Evolutionary conservation across 1,284 basidiomycete genomes (phyloP), one percentile per base, ranked within the genome.

Genomic region (Ceratorhiza oryzae-sativae): DNA sequence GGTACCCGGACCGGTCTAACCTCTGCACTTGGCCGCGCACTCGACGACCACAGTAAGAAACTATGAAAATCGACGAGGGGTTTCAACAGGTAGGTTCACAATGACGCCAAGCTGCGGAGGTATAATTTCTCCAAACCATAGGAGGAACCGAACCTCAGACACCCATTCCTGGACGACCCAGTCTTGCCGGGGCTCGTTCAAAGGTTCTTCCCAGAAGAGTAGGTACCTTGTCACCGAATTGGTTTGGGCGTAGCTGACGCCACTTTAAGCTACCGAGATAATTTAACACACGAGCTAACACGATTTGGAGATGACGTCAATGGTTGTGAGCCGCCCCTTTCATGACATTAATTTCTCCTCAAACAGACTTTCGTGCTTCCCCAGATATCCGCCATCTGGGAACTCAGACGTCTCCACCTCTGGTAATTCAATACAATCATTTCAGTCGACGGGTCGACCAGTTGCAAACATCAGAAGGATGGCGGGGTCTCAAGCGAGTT

Each of bases 401-500:
- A 32, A 30, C 49, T n/a, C 25, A 23, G 9, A 18, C 32, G 25
- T 42, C 45, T 5, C 30, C 49, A 8, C 88, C 89, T 0, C 81
- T 78, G 13, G 77, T 91, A 23, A 82, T 83, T 0, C 90, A 91
- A 77, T 91, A 90, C 76, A 82, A 90, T 75, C 86, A 90, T 74
- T 91, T 87, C 87, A 90, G 89, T 0, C 82, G 82, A 53, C 84
- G 89, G 9, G 80, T 91, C 3, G 90, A 92, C 77, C 79, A 81
- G 1, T 83, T 93, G 0, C 82, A 87, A 59, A 90, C 88, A 0
- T 88, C 87, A 13, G 88, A 91, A 77, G 88, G 86, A 0, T 92
- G 90, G 90, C 83, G 88, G 41, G 85, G 83, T 27, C 83, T 95
- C 77, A 92, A 90, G 79, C 87, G 86, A 30, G 81, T 90, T 45